A percentile compares a stretch with the other conserved stretches of the same genome.
Evolutionary conservation across 306 rosid genomes (phyloP).

Genomic region (Rosa chinensis): DNA sequence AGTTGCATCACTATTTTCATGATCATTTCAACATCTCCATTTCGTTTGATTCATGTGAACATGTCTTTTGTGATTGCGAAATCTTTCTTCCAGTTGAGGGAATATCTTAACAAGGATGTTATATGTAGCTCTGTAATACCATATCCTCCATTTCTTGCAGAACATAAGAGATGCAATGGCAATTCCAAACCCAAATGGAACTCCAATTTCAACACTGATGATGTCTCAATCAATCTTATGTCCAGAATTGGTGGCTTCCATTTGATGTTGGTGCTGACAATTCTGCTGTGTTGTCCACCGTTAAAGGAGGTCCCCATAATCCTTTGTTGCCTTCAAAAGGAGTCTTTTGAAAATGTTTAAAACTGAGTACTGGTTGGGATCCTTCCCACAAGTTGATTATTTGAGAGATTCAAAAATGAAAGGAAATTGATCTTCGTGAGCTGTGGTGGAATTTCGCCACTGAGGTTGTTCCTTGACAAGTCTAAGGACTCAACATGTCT

Average conservation of each 20-base stretch:
- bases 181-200: constrained; percentile 17
- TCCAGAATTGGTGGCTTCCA: no score
- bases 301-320: no score
- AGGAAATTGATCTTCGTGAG: constrained; percentile 28
- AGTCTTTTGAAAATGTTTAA: background rate
- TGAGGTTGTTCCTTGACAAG: constrained; percentile 31
- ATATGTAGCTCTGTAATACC: background rate
- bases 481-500: constrained; percentile 34
- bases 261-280: no score
- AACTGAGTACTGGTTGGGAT: constrained; percentile 2
- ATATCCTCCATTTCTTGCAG: background rate
- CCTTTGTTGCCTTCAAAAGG: no score
- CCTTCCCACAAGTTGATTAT: constrained; percentile 18
- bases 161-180: background rate
- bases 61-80: background rate
- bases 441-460: constrained; percentile 15
- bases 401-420: constrained; percentile 22
- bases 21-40: background rate
- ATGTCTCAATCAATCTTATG: background rate
- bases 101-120: background rate
- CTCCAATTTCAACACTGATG: constrained; percentile 29
- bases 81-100: background rate
- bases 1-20: background rate
- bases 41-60: background rate
- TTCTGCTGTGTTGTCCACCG: no score